Conservation (phyloP, 2,329 filamentous ascomycete genomes). For the Aspergillus quadrilineatus region DNA sequence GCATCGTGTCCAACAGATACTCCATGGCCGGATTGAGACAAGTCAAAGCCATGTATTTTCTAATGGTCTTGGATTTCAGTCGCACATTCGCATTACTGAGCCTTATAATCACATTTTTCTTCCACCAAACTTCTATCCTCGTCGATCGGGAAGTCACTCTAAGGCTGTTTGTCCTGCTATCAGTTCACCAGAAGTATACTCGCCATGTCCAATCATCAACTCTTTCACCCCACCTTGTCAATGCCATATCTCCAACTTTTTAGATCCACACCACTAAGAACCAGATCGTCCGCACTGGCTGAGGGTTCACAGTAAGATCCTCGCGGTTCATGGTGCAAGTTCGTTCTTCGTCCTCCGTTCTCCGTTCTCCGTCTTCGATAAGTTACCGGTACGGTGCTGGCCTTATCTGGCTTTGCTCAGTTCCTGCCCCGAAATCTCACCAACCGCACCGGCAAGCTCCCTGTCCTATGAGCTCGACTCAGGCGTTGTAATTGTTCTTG, state of each 20-base stretch:
- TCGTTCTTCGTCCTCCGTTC: background rate
- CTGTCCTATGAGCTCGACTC: constrained; percentile 1
- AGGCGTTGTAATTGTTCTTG: background rate
- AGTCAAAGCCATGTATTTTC: constrained; percentile 1
- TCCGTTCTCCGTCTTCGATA: background rate
- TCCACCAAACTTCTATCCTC: no score
- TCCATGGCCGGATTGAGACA: background rate
- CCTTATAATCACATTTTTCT: background rate
- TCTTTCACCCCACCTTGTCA: background rate
- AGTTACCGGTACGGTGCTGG: background rate
- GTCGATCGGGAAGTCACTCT: no score
- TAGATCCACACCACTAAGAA: background rate
- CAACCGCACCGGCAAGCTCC: constrained; percentile 12
- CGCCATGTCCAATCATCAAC: background rate
- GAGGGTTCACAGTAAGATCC: background rate
- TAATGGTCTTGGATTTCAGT: background rate
- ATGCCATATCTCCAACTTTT: background rate
- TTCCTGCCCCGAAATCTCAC: constrained; percentile 10
- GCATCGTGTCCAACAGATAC: background rate
- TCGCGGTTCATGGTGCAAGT: background rate
- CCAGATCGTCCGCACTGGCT: background rate
- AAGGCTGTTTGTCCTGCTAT: background rate
- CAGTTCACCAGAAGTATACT: background rate
- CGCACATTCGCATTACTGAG: constrained; percentile 1
- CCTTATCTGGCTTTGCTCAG: background rate